Evolutionary conservation across 305 asterid genomes (phyloP), one percentile per base, ranked within the genome.

Genomic region (Fraxinus paxiana): DNA sequence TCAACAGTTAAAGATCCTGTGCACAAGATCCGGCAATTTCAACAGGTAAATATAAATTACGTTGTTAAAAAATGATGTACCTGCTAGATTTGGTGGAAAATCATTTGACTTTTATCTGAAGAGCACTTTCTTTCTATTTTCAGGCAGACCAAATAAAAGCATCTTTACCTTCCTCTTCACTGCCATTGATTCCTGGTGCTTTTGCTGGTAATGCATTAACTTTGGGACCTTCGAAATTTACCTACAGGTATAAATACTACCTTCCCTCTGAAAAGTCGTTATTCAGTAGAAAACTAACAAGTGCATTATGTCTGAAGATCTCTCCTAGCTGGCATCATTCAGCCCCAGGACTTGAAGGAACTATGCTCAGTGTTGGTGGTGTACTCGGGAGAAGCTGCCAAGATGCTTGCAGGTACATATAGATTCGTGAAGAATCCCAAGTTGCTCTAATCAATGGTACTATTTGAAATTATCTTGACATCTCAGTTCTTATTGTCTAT

Each of bases 291-390:
- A 63, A 82, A 84, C 93, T 94, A 88, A 94, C 43, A 30, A 30
- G 35, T 78, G 73, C 81, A 78, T 71, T 77, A 80, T 79, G 71
- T 81, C 65, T 85, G 79, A 89, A 96, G 99, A 92, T 96, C 99
- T 85, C 90, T 94, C 74, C 90, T 96, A 84, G 99, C 95, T 84
- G 99, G 92, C 86, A 90, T 94, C 90, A 96, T 96, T 82, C 98
- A 90, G 88, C 96, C 97, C 70, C 94, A 90, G 88, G 98, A 96
- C 87, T 83, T 89, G 94, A 94, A 89, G 90, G 99, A 94, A 82
- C 96, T 96, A 80, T 96, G 99, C 86, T 94, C 99, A 15, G 97
- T 94, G 81, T 93, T 96, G 85, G 97, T 89, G 46, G 92, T 94
- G 71, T 91, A 92, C 88, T 91, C 98, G n/a, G 92, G 90, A 54